These are phyloP conservation scores for Coemansia sp. DNA, from an alignment of 192 early-diverging fungal species.

Conservation along the genomic window DNA sequence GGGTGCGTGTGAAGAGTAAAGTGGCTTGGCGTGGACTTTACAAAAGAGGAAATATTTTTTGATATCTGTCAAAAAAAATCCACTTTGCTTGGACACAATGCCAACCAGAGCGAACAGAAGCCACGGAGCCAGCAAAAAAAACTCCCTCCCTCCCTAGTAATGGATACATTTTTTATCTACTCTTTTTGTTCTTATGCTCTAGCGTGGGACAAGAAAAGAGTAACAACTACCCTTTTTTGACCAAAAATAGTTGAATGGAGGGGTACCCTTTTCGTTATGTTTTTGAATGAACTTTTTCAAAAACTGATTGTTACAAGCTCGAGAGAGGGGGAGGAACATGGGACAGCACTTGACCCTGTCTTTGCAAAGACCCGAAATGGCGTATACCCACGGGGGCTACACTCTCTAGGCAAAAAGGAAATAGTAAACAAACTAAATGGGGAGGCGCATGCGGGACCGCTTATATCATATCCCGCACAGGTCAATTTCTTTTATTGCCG, in stretches of 20 bases:
- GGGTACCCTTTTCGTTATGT: neutral
- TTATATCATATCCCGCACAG: neutral
- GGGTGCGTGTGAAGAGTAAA: neutral
- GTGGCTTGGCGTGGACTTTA: slow-evolving; percentile 6
- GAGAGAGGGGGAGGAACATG: neutral
- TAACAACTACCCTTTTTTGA: neutral
- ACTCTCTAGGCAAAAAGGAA: neutral
- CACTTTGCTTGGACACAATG: neutral
- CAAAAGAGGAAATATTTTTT: neutral
- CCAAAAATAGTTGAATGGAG: neutral
- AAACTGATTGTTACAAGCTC: neutral
- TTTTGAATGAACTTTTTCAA: neutral
- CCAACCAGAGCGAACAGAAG: neutral
- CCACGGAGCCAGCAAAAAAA: neutral
- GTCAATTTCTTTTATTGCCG: neutral
- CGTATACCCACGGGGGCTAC: neutral
- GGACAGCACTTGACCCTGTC: neutral
- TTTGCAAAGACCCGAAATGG: slow-evolving; percentile 1
- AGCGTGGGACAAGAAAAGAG: slow-evolving; percentile 10
- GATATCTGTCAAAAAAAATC: neutral
- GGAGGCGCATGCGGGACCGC: slow-evolving; percentile 11
- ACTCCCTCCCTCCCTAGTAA: neutral
- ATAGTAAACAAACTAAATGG: neutral
- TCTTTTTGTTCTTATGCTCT: neutral
- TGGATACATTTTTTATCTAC: neutral